phyloP scores from a whole-genome alignment of 169 alveolate species.

The Eimeria praecox region DNA sequence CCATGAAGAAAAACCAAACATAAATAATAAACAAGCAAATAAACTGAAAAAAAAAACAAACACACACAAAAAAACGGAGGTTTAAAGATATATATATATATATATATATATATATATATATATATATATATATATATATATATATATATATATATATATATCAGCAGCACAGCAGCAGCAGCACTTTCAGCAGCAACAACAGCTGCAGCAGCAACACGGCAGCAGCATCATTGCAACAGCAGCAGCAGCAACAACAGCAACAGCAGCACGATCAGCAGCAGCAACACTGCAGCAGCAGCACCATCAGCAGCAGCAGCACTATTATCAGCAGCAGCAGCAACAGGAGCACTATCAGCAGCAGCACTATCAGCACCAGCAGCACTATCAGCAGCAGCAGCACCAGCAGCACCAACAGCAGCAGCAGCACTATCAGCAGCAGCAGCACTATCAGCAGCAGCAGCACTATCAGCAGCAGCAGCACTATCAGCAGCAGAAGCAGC shows the following conservation, averaged over 20 bases:
- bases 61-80: not conserved
- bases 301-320: no score
- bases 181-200: constrained; percentile 10
- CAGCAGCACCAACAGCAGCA: constrained; percentile 9
- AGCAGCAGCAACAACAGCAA: constrained; percentile 22
- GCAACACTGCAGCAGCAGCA: no score
- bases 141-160: not conserved
- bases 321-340: constrained; percentile 9
- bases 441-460: not conserved
- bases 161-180: constrained; percentile 36
- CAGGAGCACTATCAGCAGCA: not conserved
- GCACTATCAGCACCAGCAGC: no score
- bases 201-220: constrained; percentile 41
- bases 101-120: not conserved
- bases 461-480: not conserved
- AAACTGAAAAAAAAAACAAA: constrained; percentile 20
- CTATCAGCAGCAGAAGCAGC: constrained; percentile 4
- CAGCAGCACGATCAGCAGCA: no score
- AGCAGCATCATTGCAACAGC: not conserved
- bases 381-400: constrained; percentile 26
- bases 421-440: not conserved
- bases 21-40: constrained; percentile 58
- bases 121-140: not conserved
- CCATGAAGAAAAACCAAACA: constrained; percentile 67
- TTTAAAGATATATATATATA: no score